These are phyloP conservation scores for Penicillium macrosclerotiorum DNA, from an alignment of 495 filamentous ascomycete genomes.

Conservation along the genomic window DNA sequence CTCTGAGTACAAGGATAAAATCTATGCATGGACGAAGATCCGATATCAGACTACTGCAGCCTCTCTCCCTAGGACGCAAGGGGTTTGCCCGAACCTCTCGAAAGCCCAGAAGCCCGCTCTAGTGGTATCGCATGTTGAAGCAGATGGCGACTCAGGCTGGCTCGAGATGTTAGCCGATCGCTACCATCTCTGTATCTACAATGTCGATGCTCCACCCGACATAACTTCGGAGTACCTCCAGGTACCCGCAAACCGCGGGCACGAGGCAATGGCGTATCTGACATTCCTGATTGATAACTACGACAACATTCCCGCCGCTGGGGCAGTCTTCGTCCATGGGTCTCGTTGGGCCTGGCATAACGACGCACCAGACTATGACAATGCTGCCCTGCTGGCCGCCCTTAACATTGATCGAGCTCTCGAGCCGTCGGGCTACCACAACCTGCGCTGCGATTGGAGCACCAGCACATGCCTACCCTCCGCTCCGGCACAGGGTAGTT, in stretches of 20 bases:
- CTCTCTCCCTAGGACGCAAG: constrained; percentile 24
- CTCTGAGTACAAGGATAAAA: constrained; percentile 23
- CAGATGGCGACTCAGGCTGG: constrained; percentile 40
- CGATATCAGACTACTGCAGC: constrained; percentile 33
- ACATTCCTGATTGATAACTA: constrained; percentile 69
- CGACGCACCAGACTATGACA: constrained; percentile 41
- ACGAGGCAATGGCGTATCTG: constrained; percentile 67
- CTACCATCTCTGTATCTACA: constrained; percentile 51
- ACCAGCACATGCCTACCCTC: constrained; percentile 33
- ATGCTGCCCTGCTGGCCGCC: constrained; percentile 30
- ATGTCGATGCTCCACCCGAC: constrained; percentile 51
- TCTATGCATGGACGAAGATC: constrained; percentile 37
- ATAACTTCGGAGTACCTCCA: constrained; percentile 40
- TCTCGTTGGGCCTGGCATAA: constrained; percentile 47
- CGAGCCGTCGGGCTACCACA: constrained; percentile 37
- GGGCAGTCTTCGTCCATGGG: constrained; percentile 45
- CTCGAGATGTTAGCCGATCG: constrained; percentile 24
- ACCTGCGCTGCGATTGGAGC: constrained; percentile 49
- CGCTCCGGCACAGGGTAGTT: constrained; percentile 33
- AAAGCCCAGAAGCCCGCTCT: constrained; percentile 35
- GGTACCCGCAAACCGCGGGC: constrained; percentile 62
- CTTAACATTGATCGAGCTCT: constrained; percentile 35
- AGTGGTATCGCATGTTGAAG: constrained; percentile 33
- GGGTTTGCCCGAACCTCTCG: constrained; percentile 34
- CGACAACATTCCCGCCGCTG: constrained; percentile 49